Evolutionary conservation across 441 rosid genomes (phyloP), one percentile per base, ranked within the genome.

Genomic region (Brassica hybrid): DNA sequence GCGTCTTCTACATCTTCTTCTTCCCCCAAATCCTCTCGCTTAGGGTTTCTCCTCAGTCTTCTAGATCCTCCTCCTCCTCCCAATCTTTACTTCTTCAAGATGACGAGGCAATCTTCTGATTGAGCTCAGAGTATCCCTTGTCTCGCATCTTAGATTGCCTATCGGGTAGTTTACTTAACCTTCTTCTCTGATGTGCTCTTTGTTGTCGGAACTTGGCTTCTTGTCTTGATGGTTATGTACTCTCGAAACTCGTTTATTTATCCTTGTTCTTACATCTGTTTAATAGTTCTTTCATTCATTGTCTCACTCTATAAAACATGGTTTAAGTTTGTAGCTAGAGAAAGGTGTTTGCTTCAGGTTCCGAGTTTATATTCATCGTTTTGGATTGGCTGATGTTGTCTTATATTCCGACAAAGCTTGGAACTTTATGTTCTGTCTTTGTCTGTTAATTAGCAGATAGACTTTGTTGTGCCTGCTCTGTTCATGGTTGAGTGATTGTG

Each of bases 1-100:
- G 3, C 76, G 56, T 78, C 77, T 66, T 66, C 77, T 21, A 1
- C 23, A 2, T 21, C 23, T 21, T 21, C 23, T 21, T 21, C 2
- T 21, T 66, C 27, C 81, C 69, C 72, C 74, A 67, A 78, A 78
- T 67, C 70, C 66, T 62, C 23, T 63, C 43, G 1, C 50, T 79
- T 21, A 74, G 82, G 82, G 76, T 70, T 79, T 69, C 67, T 68
- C 7, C 38, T 18, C 14, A 13, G 10, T 30, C 61, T 30, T 30
- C 17, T 13, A 48, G 79, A 76, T 69, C 69, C 30, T 67, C 32
- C 41, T 67, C 74, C 41, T 8, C 30, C 7, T 25, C 59, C 25
- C 8, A 6, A 16, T 52, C 21, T 52, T 52, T 52, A 52, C n/a
- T 16, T 4, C n/a, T 45, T 3, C 36, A 69, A 52, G 58, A 52